Conservation (phyloP, 805 yeast species). For the Ogataea degrootiae region DNA sequence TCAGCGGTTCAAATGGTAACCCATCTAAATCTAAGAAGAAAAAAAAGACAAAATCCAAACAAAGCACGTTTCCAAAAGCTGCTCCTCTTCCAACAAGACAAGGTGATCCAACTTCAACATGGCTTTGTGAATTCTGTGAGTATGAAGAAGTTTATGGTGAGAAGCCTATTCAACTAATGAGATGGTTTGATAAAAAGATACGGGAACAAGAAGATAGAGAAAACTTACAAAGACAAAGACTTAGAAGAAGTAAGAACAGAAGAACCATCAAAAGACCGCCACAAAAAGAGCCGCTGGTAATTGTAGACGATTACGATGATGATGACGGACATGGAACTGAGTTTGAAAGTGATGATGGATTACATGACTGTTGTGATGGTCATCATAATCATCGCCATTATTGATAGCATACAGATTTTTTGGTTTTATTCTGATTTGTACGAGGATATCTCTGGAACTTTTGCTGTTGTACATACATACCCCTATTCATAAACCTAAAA, state of each 20-base stretch:
- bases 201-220: constrained; percentile 29
- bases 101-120: constrained; percentile 17
- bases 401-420: too few species aligned
- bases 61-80: constrained; percentile 3
- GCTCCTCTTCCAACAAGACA: neutral
- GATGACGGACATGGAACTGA: neutral
- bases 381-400: neutral
- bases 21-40: constrained; percentile 5
- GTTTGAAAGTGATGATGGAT: too few species aligned
- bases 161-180: constrained; percentile 40
- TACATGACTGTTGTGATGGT: too few species aligned
- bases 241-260: constrained; percentile 8
- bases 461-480: too few species aligned
- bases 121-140: constrained; percentile 44
- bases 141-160: constrained; percentile 44
- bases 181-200: constrained; percentile 38
- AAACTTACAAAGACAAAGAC: constrained; percentile 14
- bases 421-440: too few species aligned
- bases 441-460: too few species aligned
- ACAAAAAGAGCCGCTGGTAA: neutral
- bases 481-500: too few species aligned
- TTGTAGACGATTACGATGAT: neutral
- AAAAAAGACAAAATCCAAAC: constrained; percentile 11
- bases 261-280: constrained; percentile 3
- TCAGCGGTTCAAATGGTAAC: too few species aligned